Evolutionary conservation across 1,139 yeast species (phyloP).

Genomic region (Saccharomyces hybrid): DNA sequence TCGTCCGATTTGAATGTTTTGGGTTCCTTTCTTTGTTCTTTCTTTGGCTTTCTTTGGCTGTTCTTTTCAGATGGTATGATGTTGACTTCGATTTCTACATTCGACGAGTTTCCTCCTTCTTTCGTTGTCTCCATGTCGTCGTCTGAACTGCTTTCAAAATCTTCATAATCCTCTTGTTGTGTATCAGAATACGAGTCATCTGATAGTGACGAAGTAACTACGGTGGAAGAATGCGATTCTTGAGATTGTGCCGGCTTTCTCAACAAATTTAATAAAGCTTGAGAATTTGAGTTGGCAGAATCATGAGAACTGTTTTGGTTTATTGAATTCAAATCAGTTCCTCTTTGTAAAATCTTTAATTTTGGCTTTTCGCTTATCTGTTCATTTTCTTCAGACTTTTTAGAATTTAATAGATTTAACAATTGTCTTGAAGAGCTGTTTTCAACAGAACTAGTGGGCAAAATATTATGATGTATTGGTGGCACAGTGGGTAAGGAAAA

Average conservation of each 20-base stretch:
- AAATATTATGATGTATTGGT: conserved; percentile 26
- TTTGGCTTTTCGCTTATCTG: conserved; percentile 20
- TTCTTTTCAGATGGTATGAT: not conserved
- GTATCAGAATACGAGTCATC: conserved; percentile 9
- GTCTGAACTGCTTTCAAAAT: conserved; percentile 19
- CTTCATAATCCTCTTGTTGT: conserved; percentile 15
- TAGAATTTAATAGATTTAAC: conserved; percentile 9
- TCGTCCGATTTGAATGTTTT: not conserved
- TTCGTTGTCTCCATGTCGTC: conserved; percentile 7
- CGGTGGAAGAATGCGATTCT: conserved; percentile 9
- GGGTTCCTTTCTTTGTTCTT: not conserved
- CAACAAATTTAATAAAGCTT: not conserved
- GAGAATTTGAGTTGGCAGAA: not conserved
- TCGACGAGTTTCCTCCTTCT: conserved; percentile 3
- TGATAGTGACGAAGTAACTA: conserved; percentile 12
- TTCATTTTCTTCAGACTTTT: conserved; percentile 1
- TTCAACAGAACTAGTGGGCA: conserved; percentile 17
- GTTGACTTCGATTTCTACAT: not conserved
- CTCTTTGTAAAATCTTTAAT: conserved; percentile 32
- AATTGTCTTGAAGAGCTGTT: conserved; percentile 36
- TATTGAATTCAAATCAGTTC: conserved; percentile 21
- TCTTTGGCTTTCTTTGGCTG: not conserved
- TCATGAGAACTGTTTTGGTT: not conserved
- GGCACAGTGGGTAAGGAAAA: conserved; percentile 4
- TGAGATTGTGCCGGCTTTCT: conserved; percentile 8